A percentile compares a stretch with the other conserved stretches of the same genome.
Conservation (phyloP, 2,329 filamentous ascomycete genomes). For the Aspergillus vadensis region DNA sequence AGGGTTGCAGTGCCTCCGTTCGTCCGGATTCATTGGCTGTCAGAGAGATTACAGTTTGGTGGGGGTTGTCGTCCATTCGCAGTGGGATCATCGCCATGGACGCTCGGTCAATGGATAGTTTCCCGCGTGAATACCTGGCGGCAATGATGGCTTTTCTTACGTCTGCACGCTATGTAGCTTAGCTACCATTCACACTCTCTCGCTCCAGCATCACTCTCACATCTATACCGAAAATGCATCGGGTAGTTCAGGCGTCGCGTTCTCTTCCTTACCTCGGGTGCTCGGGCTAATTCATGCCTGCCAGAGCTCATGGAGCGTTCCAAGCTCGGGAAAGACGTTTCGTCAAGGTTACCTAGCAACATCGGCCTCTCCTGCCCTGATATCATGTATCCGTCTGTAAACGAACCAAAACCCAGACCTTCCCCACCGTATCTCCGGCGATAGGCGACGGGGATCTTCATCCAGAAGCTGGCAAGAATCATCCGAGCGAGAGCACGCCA, state of each 20-base stretch:
- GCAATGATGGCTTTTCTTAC: neutral
- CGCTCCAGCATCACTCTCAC: no score
- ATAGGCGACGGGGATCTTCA: slow-evolving; percentile 5
- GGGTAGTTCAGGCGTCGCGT: slow-evolving; percentile 20
- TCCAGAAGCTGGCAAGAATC: slow-evolving; percentile 2
- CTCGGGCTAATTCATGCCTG: slow-evolving; percentile 20
- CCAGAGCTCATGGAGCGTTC: neutral
- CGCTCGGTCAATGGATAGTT: neutral
- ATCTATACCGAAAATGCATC: slow-evolving; percentile 15
- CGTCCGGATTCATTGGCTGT: slow-evolving; percentile 6
- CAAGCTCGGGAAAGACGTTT: neutral
- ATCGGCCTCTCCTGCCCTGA: neutral
- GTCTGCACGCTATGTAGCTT: no score
- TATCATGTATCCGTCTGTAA: slow-evolving; percentile 1
- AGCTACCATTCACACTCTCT: no score
- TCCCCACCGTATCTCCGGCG: slow-evolving; percentile 1
- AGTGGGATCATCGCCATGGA: neutral
- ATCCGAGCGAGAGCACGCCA: neutral
- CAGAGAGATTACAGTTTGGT: neutral
- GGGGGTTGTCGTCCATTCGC: neutral
- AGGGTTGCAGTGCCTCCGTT: slow-evolving; percentile 1
- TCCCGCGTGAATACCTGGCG: neutral
- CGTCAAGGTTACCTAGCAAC: neutral
- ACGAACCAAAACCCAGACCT: neutral
- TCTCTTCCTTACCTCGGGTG: slow-evolving; percentile 23